Percentiles rank a stretch among this genome's conserved stretches.
Conservation (phyloP, 176 grass and related monocot genomes). For the Paspalum notatum region DNA sequence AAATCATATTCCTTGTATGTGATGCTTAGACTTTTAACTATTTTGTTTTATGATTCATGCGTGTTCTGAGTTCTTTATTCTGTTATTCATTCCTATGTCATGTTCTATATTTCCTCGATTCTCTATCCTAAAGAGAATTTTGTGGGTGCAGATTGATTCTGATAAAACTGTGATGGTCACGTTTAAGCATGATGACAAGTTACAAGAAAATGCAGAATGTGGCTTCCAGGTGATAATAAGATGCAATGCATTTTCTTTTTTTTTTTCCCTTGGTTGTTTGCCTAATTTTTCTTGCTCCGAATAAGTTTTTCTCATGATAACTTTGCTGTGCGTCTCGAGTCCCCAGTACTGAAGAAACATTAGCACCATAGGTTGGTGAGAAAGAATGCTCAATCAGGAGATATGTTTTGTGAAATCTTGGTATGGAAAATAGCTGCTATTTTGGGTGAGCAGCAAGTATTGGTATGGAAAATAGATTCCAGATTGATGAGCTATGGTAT, state of each 20-base stretch:
- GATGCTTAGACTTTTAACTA: background rate
- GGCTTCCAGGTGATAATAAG: conserved; percentile 74
- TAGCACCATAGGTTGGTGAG: background rate
- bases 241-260: background rate
- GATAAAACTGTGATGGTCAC: conserved; percentile 96
- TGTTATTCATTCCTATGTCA: background rate
- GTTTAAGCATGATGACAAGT: conserved; percentile 95
- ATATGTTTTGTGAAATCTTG: background rate
- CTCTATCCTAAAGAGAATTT: conserved; percentile 15
- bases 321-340: background rate
- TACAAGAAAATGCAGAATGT: conserved; percentile 84
- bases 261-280: background rate
- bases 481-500: too few species aligned
- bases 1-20: conserved; percentile 17
- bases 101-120: background rate
- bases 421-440: background rate
- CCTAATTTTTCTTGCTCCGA: background rate
- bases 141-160: conserved; percentile 72
- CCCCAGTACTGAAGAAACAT: background rate
- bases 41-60: background rate
- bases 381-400: background rate
- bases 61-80: background rate
- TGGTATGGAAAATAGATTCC: background rate
- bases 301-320: background rate
- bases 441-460: background rate